Evolutionary conservation across 306 rosid species (phyloP), one percentile per base, ranked within the genome.

Genomic region (Rosa persica): DNA sequence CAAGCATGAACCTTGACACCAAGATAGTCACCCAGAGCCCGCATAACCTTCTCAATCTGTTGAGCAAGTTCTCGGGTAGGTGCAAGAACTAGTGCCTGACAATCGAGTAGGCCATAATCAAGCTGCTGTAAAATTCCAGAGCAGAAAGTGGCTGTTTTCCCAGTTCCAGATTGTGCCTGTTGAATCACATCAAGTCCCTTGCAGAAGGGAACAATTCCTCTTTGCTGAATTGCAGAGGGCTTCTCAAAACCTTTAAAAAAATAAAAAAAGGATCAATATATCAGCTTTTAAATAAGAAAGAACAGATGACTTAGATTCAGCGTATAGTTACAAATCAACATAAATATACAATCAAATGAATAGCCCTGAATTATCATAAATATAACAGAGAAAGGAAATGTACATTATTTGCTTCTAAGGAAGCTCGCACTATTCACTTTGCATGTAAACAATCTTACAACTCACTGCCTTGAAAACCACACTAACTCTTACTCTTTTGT

Each of bases 1-100:
- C 94, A 91, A 42, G 93, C 92, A 86, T 91, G 93, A 75, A 89
- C 93, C 88, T 88, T 89, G 78, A 88, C 96, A 66, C 93, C 96
- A 20, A 89, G 89, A 62, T 88, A 88, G 83, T 91, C 89, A 67
- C 96, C 96, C 0, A 91, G 84, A 8, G 92, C 96, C 30, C 93
- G 85, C 92, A 88, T 89, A 77, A 89, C 89, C 92, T 89, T 91
- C 77, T 91, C 96, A 78, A 91, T 91, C 84, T 91, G 93, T 60
- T 89, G 96, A 5, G 96, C 93, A 73, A 91, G 91, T 68, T 91
- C 96, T 47, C 96, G 86, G 34, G 96, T 91, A 69, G 93, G 96
- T 70, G 92, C 93, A 80, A 91, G 93, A 86, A 91, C 96, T 65
- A 89, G 80, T 20, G 96, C 82, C 79, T 91, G 96, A 87, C 96